A percentile compares a stretch with the other conserved stretches of the same genome.
Evolutionary conservation across 176 grass and related monocot species (phyloP).

Genomic region (Panicum miliaceum): DNA sequence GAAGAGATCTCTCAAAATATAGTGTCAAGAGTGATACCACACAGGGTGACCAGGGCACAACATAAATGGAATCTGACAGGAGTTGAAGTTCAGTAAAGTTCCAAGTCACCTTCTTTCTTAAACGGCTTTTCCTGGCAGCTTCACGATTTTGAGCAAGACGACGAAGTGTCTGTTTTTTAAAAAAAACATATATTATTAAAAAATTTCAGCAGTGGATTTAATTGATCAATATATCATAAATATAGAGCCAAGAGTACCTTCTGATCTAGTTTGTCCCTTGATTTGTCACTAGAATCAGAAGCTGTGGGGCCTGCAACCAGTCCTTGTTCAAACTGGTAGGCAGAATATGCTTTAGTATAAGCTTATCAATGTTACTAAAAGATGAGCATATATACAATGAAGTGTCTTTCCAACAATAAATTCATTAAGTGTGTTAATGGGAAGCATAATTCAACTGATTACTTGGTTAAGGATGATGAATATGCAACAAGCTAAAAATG

Average conservation of each 20-base stretch:
- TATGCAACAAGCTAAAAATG: not conserved
- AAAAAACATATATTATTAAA: slow-evolving; percentile 25
- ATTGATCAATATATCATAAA: slow-evolving; percentile 11
- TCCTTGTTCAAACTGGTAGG: slow-evolving; percentile 71
- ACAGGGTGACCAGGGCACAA: not conserved
- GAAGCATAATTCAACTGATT: not conserved
- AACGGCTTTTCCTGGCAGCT: slow-evolving; percentile 95
- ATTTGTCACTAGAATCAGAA: slow-evolving; percentile 86
- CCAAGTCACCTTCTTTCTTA: slow-evolving; percentile 86
- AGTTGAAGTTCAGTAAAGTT: not conserved
- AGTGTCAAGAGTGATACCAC: not conserved
- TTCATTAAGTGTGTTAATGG: not conserved
- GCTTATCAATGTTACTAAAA: slow-evolving; percentile 6
- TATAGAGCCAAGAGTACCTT: slow-evolving; percentile 59
- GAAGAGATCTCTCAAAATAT: not conserved
- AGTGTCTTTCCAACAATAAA: not conserved
- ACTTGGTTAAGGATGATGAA: not conserved
- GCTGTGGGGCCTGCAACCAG: slow-evolving; percentile 47
- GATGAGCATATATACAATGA: not conserved
- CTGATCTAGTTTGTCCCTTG: slow-evolving; percentile 79
- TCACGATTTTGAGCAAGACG: slow-evolving; percentile 99
- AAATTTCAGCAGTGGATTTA: slow-evolving; percentile 22
- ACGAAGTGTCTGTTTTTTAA: slow-evolving; percentile 60
- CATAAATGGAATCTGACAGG: slow-evolving; percentile 17
- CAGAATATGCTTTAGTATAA: slow-evolving; percentile 20